These are phyloP conservation scores for Rhododendron mucronatum DNA, from an alignment of 148 eudicot genomes.

Conservation along the genomic window DNA sequence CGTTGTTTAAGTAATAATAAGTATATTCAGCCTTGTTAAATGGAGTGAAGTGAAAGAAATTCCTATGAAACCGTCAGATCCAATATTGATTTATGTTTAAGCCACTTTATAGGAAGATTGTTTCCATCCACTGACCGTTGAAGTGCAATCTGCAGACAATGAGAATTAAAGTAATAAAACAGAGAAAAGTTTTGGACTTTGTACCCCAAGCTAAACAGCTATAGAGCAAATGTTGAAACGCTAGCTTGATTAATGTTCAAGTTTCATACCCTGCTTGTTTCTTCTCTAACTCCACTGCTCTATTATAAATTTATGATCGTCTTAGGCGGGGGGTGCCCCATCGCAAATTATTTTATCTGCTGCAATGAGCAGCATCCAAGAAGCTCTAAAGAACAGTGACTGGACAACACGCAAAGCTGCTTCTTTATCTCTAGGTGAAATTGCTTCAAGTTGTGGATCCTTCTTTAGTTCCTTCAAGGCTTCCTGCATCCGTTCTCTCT, in stretches of 20 bases:
- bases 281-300: neutral
- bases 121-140: neutral
- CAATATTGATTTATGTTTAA: neutral
- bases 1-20: neutral
- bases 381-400: slow-evolving; percentile 65
- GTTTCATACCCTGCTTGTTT: neutral
- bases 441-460: slow-evolving; percentile 64
- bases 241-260: neutral
- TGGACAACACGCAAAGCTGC: slow-evolving; percentile 95
- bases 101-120: neutral
- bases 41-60: neutral
- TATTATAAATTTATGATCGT: neutral
- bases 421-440: slow-evolving; percentile 55
- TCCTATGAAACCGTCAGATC: neutral
- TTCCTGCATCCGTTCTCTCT: slow-evolving; percentile 63
- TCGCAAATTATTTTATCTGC: slow-evolving; percentile 52
- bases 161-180: neutral
- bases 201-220: neutral
- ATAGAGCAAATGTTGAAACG: neutral
- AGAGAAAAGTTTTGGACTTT: neutral
- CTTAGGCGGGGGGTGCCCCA: slow-evolving; percentile 84
- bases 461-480: slow-evolving; percentile 49
- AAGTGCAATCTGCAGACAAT: neutral
- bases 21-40: neutral
- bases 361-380: slow-evolving; percentile 75